These are phyloP conservation scores for Rhizopogon hawkerae DNA, from an alignment of 1,284 basidiomycete genomes.

Conservation along the genomic window DNA sequence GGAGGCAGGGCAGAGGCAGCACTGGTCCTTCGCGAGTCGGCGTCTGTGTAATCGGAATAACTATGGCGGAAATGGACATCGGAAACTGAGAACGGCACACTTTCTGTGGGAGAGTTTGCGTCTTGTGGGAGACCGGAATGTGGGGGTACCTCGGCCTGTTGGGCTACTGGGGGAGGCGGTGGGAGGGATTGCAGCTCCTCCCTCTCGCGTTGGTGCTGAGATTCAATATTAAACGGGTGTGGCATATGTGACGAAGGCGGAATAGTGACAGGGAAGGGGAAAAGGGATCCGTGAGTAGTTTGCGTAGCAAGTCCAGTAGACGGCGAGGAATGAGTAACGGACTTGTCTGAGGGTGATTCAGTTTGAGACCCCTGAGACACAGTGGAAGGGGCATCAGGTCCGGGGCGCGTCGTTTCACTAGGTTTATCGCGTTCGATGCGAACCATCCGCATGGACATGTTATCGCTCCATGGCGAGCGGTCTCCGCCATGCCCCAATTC, in stretches of 20 bases:
- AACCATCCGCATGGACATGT: constrained; percentile 12
- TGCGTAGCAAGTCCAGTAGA: constrained; percentile 19
- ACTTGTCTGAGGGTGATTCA: constrained; percentile 18
- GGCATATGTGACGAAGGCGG: constrained; percentile 29
- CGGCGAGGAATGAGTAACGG: constrained; percentile 15
- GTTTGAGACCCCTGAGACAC: constrained; percentile 22
- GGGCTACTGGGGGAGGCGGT: constrained; percentile 7
- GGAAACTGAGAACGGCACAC: constrained; percentile 58
- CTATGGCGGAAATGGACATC: constrained; percentile 56
- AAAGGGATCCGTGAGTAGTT: constrained; percentile 25
- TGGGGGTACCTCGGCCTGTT: constrained; percentile 13
- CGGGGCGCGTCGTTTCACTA: constrained; percentile 11
- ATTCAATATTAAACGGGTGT: constrained; percentile 24
- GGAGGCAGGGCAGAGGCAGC: constrained; percentile 34
- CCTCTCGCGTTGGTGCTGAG: constrained; percentile 7
- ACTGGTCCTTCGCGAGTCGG: constrained; percentile 33
- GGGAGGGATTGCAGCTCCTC: neutral
- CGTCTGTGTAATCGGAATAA: constrained; percentile 37
- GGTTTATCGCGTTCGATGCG: constrained; percentile 14
- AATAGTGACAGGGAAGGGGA: constrained; percentile 37
- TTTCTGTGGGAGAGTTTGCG: constrained; percentile 52
- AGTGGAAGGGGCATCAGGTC: constrained; percentile 28
- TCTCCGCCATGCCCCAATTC: constrained; percentile 18
- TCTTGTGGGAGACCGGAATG: constrained; percentile 19
- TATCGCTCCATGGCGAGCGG: constrained; percentile 12